Evolutionary conservation across 306 rosid genomes (phyloP), one percentile per base, ranked within the genome.

Genomic region (Ormosia semicastrata): DNA sequence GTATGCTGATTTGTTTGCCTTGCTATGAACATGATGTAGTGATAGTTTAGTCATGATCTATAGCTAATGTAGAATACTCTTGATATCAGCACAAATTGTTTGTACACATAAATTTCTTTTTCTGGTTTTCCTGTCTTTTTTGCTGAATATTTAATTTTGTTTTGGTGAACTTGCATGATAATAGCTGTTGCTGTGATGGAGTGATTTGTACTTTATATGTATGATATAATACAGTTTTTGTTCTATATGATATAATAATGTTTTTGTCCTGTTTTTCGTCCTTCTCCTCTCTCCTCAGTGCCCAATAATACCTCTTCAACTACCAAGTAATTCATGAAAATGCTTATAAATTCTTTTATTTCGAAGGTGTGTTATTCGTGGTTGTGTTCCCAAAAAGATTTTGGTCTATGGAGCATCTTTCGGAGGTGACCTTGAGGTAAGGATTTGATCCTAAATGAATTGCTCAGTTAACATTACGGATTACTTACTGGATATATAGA

Each of bases 301-400:
- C 53, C 24, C 37, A 36, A 36, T 46, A 18, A 34, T 69, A 77
- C 74, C 33, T 49, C 41, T 76, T 59, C 50, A 63, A 34, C n/a
- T 30, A 62, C 29, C 3, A 41, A 33, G 59, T 82, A 83, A n/a
- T 65, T 76, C 7, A 36, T 68, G 53, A 63, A 78, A 41, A 67
- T 82, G 54, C 66, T 79, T 18, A 9, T 58, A 2, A 18, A 32
- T 73, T 43, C 85, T 53, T 85, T 80, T 69, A 59, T 77, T 83
- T 88, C 74, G 15, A 84, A 95, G 99, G 82, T 95, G 99, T 76
- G 99, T 95, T 50, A 74, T 95, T 89, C 99, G 99, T 83, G 99
- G 99, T 39, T 95, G 99, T 88, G 99, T 95, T 87, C 99, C 99
- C 54, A 95, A 95, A 79, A 95, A 95, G 94, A 95, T 95, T 86